A percentile compares a stretch with the other conserved stretches of the same genome.
Conservation (phyloP, 345 rosid species). For the Populus simonii region DNA sequence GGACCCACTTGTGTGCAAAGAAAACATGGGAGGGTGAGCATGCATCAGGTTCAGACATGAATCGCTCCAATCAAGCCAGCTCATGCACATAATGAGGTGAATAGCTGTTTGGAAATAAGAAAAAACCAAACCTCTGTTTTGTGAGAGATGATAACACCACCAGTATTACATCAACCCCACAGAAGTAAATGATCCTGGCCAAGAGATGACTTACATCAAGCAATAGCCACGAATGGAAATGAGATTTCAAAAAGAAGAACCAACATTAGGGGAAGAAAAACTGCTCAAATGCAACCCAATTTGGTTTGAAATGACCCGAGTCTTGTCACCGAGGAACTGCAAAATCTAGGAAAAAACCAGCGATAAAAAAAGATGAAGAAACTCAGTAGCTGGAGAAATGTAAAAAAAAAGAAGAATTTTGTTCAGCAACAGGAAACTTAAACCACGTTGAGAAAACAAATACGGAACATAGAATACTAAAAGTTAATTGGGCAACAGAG, state of each 20-base stretch:
- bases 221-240: slow-evolving; percentile 2
- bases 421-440: slow-evolving; percentile 7
- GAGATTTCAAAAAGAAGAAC: slow-evolving; percentile 9
- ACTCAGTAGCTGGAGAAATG: slow-evolving; percentile 29
- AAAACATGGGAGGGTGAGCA: background rate
- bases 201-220: slow-evolving; percentile 11
- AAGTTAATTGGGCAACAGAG: background rate
- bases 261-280: slow-evolving; percentile 3
- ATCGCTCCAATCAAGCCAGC: background rate
- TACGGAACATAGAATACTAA: background rate
- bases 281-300: slow-evolving; percentile 17
- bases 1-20: background rate
- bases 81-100: background rate
- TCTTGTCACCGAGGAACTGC: slow-evolving; percentile 74
- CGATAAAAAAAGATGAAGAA: slow-evolving; percentile 18
- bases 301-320: slow-evolving; percentile 19
- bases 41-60: background rate
- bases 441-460: slow-evolving; percentile 11
- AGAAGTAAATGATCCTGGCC: background rate
- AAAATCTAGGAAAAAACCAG: slow-evolving; percentile 50
- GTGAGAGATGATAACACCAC: background rate
- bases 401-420: background rate
- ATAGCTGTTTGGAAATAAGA: background rate
- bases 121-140: background rate
- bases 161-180: background rate